Conservation (phyloP, 495 filamentous ascomycete genomes). For the Neurospora discreta region DNA sequence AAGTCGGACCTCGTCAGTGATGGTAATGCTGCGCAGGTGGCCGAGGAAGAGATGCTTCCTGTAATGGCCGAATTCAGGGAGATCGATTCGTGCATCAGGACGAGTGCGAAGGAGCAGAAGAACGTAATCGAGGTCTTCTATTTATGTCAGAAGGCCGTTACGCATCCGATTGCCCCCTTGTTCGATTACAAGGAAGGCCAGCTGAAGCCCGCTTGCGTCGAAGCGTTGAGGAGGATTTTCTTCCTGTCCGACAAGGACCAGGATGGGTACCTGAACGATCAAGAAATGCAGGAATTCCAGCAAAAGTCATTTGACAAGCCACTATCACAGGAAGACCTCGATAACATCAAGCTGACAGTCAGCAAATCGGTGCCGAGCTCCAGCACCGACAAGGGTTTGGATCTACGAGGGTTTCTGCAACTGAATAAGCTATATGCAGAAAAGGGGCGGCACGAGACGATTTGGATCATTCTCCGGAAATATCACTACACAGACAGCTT, state of each 20-base stretch:
- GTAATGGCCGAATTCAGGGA: constrained; percentile 99
- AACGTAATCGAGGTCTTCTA: constrained; percentile 98
- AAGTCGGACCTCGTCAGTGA: constrained; percentile 70
- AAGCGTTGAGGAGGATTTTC: constrained; percentile 80
- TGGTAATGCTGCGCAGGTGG: constrained; percentile 61
- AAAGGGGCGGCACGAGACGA: constrained; percentile 95
- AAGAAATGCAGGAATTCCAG: constrained; percentile 85
- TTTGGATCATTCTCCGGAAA: constrained; percentile 92
- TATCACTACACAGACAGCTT: constrained; percentile 95
- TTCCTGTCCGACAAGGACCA: constrained; percentile 94
- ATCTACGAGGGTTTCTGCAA: constrained; percentile 69
- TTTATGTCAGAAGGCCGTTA: constrained; percentile 96
- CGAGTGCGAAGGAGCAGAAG: constrained; percentile 85
- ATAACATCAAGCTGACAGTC: constrained; percentile 80
- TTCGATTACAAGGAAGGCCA: constrained; percentile 89
- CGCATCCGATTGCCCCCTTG: constrained; percentile 89
- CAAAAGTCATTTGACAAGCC: constrained; percentile 81
- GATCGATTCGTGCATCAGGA: constrained; percentile 93
- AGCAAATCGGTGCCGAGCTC: constrained; percentile 53
- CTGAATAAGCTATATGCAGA: constrained; percentile 94
- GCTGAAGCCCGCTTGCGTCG: constrained; percentile 78
- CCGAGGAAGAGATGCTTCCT: constrained; percentile 95
- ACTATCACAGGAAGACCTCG: constrained; percentile 63
- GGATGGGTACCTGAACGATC: constrained; percentile 85
- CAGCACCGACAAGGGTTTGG: constrained; percentile 60